Conservation (phyloP, 2,329 filamentous ascomycete genomes). For the Shiraia bambusicola region DNA sequence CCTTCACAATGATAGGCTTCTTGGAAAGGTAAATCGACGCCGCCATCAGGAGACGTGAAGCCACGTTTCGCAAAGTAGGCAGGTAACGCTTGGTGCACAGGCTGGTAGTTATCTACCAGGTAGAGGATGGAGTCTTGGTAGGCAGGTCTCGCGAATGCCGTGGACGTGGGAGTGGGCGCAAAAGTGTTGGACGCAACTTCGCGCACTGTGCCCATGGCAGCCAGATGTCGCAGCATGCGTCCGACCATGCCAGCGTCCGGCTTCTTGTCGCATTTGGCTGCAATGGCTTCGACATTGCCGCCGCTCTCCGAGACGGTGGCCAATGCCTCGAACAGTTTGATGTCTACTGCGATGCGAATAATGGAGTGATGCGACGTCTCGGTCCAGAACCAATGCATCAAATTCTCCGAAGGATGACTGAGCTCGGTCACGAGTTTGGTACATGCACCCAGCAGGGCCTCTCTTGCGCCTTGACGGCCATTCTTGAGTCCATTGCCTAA, state of each 20-base stretch:
- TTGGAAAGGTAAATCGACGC: constrained; percentile 25
- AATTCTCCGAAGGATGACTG: constrained; percentile 26
- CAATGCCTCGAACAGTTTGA: constrained; percentile 28
- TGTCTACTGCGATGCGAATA: constrained; percentile 23
- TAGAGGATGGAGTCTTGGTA: constrained; percentile 27
- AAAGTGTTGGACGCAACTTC: constrained; percentile 21
- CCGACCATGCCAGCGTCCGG: constrained; percentile 24
- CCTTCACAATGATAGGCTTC: constrained; percentile 24
- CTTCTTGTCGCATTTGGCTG: constrained; percentile 12
- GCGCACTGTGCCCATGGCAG: constrained; percentile 24
- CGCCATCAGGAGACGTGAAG: constrained; percentile 18
- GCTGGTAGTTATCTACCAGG: constrained; percentile 23
- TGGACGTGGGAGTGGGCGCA: constrained; percentile 18
- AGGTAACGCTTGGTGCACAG: constrained; percentile 19
- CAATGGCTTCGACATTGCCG: constrained; percentile 14
- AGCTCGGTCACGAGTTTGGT: constrained; percentile 27
- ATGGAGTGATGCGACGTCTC: constrained; percentile 23
- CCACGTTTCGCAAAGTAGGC: constrained; percentile 17
- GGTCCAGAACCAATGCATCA: constrained; percentile 24
- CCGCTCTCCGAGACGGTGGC: constrained; percentile 9
- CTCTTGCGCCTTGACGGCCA: constrained; percentile 16
- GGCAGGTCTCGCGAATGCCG: constrained; percentile 15
- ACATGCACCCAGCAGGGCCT: constrained; percentile 21
- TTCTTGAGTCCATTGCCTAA: constrained; percentile 21
- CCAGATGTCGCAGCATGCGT: constrained; percentile 32